These are phyloP conservation scores for Pisolithus sp. DNA, from an alignment of 768 basidiomycete species.

Conservation along the genomic window DNA sequence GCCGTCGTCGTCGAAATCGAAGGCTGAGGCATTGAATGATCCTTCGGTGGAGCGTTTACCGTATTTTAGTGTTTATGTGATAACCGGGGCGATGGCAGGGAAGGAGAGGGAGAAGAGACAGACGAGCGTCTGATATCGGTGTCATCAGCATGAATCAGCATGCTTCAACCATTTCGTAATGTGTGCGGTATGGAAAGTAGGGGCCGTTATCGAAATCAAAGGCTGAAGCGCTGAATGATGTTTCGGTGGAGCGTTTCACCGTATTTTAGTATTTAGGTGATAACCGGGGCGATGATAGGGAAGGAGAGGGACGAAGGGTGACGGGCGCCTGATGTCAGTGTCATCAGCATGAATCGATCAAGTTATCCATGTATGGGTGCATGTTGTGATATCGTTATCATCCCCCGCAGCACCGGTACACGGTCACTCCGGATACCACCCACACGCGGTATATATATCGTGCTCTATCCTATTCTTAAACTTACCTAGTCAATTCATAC, in stretches of 20 bases:
- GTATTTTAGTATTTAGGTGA: not conserved
- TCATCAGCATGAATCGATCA: not conserved
- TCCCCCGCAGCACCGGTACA: conserved; percentile 1
- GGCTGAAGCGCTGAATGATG: too few relatives aligned
- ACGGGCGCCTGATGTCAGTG: conserved; percentile 10
- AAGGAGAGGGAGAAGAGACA: conserved; percentile 28
- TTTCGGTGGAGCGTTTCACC: too few relatives aligned
- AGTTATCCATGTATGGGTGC: not conserved
- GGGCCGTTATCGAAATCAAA: too few relatives aligned
- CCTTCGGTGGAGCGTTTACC: too few relatives aligned
- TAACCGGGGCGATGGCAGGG: not conserved
- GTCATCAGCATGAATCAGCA: too few relatives aligned
- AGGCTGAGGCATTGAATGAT: too few relatives aligned
- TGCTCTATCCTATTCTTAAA: not conserved
- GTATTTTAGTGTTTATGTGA: not conserved
- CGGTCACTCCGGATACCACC: not conserved
- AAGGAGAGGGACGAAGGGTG: conserved; percentile 26
- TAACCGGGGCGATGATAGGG: not conserved
- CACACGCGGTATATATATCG: not conserved
- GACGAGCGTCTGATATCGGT: conserved; percentile 8
- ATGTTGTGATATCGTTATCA: not conserved
- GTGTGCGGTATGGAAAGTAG: too few relatives aligned
- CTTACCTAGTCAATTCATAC: not conserved
- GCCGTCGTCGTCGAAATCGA: too few relatives aligned
- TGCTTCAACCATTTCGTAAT: too few relatives aligned